Percentiles rank a stretch among this genome's conserved stretches.
These are phyloP conservation scores for Pseudogymnoascus sp. DNA, from an alignment of 2,329 filamentous ascomycete species.

Conservation along the genomic window DNA sequence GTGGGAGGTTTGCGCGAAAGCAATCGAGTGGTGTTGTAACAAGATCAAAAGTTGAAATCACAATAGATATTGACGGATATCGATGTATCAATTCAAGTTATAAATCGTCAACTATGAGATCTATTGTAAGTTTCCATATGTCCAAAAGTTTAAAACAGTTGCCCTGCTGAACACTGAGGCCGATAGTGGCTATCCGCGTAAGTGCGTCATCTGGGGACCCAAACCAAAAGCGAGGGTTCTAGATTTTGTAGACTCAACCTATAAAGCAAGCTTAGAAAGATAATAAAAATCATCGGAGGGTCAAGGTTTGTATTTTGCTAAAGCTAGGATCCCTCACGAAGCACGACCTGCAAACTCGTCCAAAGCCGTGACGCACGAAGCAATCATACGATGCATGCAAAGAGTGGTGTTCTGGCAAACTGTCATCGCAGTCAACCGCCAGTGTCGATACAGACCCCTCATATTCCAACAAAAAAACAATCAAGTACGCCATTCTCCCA, in stretches of 20 bases:
- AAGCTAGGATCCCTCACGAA: neutral
- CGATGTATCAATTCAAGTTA: neutral
- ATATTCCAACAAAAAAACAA: neutral
- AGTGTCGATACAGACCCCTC: neutral
- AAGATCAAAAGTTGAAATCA: neutral
- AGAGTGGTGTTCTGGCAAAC: neutral
- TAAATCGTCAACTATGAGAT: neutral
- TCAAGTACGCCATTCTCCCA: slow-evolving; percentile 4
- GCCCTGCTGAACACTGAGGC: neutral
- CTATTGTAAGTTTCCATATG: neutral
- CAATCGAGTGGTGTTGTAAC: neutral
- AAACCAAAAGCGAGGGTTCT: neutral
- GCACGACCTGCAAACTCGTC: neutral
- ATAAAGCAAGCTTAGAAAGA: neutral
- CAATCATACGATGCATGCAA: neutral
- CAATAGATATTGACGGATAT: neutral
- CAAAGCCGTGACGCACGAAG: neutral
- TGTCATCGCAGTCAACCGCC: neutral
- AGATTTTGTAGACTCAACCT: neutral
- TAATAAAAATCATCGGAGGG: neutral
- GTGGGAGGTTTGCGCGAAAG: neutral
- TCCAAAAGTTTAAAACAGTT: neutral
- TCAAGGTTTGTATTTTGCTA: neutral
- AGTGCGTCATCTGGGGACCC: neutral
- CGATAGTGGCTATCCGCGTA: neutral